Conservation (phyloP, 306 rosid genomes). For the Ormosia semicastrata region DNA sequence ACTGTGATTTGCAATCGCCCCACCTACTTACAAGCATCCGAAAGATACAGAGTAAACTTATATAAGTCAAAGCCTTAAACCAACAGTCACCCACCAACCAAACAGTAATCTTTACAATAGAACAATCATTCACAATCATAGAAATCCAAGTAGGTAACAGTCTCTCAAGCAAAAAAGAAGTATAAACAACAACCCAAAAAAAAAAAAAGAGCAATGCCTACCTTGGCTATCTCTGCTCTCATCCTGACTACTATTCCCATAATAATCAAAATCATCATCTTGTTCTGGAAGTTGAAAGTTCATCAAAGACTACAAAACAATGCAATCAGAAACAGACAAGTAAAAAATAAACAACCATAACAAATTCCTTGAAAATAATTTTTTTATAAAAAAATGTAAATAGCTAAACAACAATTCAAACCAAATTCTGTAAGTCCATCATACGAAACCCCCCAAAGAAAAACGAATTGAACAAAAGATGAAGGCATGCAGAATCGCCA, state of each 20-base stretch:
- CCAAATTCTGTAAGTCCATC: conserved; percentile 16
- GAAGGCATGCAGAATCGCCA: background rate
- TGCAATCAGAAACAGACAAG: conserved; percentile 27
- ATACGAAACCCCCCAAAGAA: background rate
- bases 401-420: conserved; percentile 7
- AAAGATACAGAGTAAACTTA: conserved; percentile 26
- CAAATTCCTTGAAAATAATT: background rate
- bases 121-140: conserved; percentile 19
- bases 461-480: background rate
- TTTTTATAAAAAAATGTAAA: background rate
- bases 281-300: conserved; percentile 90
- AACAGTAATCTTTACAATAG: background rate
- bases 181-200: background rate
- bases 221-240: conserved; percentile 98
- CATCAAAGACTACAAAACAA: conserved; percentile 82
- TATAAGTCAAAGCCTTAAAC: conserved; percentile 16
- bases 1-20: conserved; percentile 45
- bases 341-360: background rate
- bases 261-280: conserved; percentile 88
- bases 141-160: conserved; percentile 15
- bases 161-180: background rate
- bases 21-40: conserved; percentile 53
- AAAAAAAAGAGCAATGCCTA: conserved; percentile 27
- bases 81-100: conserved; percentile 15
- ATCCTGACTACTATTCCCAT: conserved; percentile 97